phyloP scores from a whole-genome alignment of 139 green algal genomes.

The Yamagishiella unicocca region DNA sequence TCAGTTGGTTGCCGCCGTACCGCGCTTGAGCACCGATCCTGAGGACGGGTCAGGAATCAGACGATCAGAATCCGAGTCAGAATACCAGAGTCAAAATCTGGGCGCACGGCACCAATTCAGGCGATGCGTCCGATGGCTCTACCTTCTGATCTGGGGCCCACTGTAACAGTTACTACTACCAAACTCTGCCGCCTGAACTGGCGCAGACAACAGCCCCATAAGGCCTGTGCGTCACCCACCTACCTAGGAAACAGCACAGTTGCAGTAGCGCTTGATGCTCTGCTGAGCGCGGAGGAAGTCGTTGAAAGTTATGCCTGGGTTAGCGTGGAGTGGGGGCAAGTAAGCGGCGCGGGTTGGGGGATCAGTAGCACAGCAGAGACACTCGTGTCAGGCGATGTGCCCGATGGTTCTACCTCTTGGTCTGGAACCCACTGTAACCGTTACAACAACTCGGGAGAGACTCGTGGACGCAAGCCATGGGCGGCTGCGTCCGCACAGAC shows the following conservation, averaged over 20 bases:
- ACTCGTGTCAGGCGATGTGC: too few species aligned
- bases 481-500: too few species aligned
- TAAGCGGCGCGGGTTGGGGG: not conserved
- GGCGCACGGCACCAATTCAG: not conserved
- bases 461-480: not conserved
- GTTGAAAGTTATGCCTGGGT: not conserved
- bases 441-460: not conserved
- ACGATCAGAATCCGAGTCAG: too few species aligned
- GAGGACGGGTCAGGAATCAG: too few species aligned
- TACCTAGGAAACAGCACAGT: not conserved
- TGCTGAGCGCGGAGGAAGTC: constrained; percentile 9
- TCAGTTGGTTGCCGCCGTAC: too few species aligned
- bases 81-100: not conserved
- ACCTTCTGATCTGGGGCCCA: too few species aligned
- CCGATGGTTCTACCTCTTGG: too few species aligned
- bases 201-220: not conserved
- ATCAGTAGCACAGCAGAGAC: not conserved
- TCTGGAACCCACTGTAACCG: too few species aligned
- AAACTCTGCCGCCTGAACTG: not conserved
- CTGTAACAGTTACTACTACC: too few species aligned
- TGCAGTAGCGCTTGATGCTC: not conserved
- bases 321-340: not conserved
- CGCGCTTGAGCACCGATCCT: too few species aligned
- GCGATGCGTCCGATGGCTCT: not conserved
- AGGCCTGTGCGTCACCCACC: not conserved